These are phyloP conservation scores for Coemansia sp. DNA, from an alignment of 192 early-diverging fungal genomes.

Conservation along the genomic window DNA sequence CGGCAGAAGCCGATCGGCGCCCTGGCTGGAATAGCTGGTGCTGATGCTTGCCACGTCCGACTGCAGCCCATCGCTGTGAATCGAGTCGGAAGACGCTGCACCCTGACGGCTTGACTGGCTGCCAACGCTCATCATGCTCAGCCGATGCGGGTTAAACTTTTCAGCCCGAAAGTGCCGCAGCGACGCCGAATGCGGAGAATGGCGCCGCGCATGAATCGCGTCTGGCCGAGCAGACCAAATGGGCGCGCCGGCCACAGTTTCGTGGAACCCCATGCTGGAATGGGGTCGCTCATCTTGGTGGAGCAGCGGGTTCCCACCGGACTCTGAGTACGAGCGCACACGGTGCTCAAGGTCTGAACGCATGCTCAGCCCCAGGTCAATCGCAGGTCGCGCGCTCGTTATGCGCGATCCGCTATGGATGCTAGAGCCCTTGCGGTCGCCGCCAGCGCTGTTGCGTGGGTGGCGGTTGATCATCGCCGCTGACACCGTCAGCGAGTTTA, in stretches of 20 bases:
- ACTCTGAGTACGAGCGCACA: slow-evolving; percentile 50
- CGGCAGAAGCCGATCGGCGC: slow-evolving; percentile 19
- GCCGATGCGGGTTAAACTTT: slow-evolving; percentile 22
- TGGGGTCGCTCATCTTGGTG: slow-evolving; percentile 25
- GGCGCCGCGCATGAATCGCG: slow-evolving; percentile 13
- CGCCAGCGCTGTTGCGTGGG: slow-evolving; percentile 1
- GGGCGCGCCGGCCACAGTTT: slow-evolving; percentile 19
- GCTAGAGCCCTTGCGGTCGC: not conserved
- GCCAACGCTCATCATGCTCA: slow-evolving; percentile 27
- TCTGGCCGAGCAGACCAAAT: slow-evolving; percentile 21
- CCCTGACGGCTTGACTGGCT: slow-evolving; percentile 14
- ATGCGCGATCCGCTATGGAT: not conserved
- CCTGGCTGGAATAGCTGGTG: slow-evolving; percentile 35
- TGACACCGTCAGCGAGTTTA: slow-evolving; percentile 31
- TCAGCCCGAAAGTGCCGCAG: slow-evolving; percentile 28
- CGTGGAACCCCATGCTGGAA: slow-evolving; percentile 51
- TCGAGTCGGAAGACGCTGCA: slow-evolving; percentile 8
- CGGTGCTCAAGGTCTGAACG: slow-evolving; percentile 47
- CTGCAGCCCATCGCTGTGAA: slow-evolving; percentile 13
- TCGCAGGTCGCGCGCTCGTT: slow-evolving; percentile 14
- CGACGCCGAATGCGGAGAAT: slow-evolving; percentile 42
- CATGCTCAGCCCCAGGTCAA: slow-evolving; percentile 45
- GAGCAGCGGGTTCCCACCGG: slow-evolving; percentile 18
- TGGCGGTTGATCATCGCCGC: slow-evolving; percentile 27
- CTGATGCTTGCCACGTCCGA: slow-evolving; percentile 25